phyloP scores from a whole-genome alignment of 345 rosid species.

The Microthlaspi erraticum region DNA sequence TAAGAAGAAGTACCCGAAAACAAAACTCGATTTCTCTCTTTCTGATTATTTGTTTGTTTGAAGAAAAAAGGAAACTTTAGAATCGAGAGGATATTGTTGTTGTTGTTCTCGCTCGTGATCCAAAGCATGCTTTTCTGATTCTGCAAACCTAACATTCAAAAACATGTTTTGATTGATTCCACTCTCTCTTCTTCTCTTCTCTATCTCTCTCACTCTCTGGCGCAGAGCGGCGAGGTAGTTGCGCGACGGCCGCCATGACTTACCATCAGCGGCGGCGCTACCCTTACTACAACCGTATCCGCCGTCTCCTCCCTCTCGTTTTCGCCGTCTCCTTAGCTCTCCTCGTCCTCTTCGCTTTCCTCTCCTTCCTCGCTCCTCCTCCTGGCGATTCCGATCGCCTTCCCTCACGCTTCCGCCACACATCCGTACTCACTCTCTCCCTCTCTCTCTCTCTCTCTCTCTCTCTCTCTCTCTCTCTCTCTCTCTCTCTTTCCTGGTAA shows the following conservation, averaged over 20 bases:
- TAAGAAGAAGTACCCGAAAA: neutral
- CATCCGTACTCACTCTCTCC: slow-evolving; percentile 42
- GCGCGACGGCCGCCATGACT: slow-evolving; percentile 54
- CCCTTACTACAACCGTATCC: slow-evolving; percentile 55
- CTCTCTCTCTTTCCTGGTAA: neutral
- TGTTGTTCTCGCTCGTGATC: slow-evolving; percentile 33
- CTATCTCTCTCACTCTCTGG: slow-evolving; percentile 15
- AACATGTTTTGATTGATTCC: slow-evolving; percentile 21
- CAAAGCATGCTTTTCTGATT: slow-evolving; percentile 12
- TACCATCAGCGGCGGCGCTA: slow-evolving; percentile 76
- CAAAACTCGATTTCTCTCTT: slow-evolving; percentile 4
- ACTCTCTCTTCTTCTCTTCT: neutral
- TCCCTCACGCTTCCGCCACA: slow-evolving; percentile 39
- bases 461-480: slow-evolving; percentile 21
- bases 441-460: too few species aligned
- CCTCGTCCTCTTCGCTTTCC: slow-evolving; percentile 67
- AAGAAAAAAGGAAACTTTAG: slow-evolving; percentile 1
- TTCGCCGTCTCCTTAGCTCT: slow-evolving; percentile 58
- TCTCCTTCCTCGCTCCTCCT: slow-evolving; percentile 76
- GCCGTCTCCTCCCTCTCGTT: slow-evolving; percentile 56
- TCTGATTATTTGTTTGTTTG: slow-evolving; percentile 9
- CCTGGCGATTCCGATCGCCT: slow-evolving; percentile 56
- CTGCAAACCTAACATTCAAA: slow-evolving; percentile 7
- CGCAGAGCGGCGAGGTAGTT: neutral
- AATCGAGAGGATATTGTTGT: slow-evolving; percentile 16